Base-by-base conservation (phyloP, 1,139 yeast genomes). In the Protomyces pachydermus region DNA sequence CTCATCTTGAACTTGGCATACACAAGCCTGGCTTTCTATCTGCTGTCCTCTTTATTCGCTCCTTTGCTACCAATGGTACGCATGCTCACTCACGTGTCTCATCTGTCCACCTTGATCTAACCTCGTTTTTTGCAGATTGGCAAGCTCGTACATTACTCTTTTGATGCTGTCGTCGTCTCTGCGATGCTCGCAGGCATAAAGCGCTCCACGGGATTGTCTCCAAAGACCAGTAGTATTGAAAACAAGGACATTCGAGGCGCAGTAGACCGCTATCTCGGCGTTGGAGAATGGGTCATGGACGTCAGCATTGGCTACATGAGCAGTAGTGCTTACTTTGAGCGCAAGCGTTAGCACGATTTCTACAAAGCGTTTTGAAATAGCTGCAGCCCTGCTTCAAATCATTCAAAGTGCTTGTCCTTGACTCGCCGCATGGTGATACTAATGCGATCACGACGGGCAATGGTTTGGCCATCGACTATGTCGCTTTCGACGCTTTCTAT, bases 161-260 rank as follows among this genome's bases (percentile, higher is more conserved):
- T 86, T 52, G 98, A 93, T 73, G 80, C 91, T 55, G 84, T 86
- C 1, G 79, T 93, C 54, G 80, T 90, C 3, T 87, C 97, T 1
- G 87, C 96, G 0, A 82, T 91, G 63, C 79, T 93, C 64, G 96
- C 98, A 0, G 98, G 97, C 1, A 84, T 93, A 60, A 89, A 87
- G 76, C 83, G 96, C 74, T 85, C 86, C 70, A 87, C 97, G 2
- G 98, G 98, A 0, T 78, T 91, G 54, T 82, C 90, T 78, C 67
- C 77, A 56, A 75, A 75, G 67, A 73, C 79, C 10, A 69, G 67
- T 50, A 68, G 70, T 23, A 73, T 78, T 48, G 80, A 78, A 58
- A 74, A 75, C 61, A 72, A 83, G 60, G 87, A 85, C 48, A 77
- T 86, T 12, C 81, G 81, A 71, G 79, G 81, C 53, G 86, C 87